Conservation (phyloP, 192 early-diverging fungal species). For the Coemansia sp. region DNA sequence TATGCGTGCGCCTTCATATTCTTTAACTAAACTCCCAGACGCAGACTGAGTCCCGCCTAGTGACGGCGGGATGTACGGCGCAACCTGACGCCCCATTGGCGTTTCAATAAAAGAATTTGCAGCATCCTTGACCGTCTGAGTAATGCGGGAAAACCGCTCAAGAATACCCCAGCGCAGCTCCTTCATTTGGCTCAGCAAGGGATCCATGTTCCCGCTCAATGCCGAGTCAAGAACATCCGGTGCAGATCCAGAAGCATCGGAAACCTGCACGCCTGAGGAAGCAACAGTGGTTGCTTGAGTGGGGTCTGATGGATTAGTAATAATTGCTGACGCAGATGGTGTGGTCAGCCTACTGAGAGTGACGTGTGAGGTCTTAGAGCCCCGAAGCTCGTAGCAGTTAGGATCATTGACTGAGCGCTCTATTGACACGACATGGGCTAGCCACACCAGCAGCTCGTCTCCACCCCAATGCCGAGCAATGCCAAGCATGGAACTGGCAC, state of each 20-base stretch:
- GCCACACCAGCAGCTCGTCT: constrained; percentile 63
- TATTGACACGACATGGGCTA: constrained; percentile 55
- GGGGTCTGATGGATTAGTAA: constrained; percentile 16
- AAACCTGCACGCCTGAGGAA: neutral
- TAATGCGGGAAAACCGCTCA: constrained; percentile 74
- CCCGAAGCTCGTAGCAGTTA: constrained; percentile 38
- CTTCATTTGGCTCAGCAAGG: constrained; percentile 57
- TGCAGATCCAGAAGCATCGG: constrained; percentile 22
- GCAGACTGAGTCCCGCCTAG: constrained; percentile 61
- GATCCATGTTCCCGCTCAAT: constrained; percentile 51
- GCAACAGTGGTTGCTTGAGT: constrained; percentile 3
- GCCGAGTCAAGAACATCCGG: constrained; percentile 38
- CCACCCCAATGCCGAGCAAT: constrained; percentile 63
- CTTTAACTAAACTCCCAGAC: constrained; percentile 63
- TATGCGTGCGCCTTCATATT: constrained; percentile 75
- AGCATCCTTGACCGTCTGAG: constrained; percentile 66
- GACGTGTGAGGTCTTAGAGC: constrained; percentile 45
- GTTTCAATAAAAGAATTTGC: constrained; percentile 58
- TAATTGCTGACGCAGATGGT: constrained; percentile 29
- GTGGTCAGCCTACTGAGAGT: constrained; percentile 33
- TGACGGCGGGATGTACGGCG: constrained; percentile 51
- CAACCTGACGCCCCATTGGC: constrained; percentile 51
- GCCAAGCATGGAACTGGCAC: constrained; percentile 55
- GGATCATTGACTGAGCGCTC: constrained; percentile 46
- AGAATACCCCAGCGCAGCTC: constrained; percentile 73